Conservation (phyloP, 108 stramenopile species). For the Nitzschia putrida region DNA sequence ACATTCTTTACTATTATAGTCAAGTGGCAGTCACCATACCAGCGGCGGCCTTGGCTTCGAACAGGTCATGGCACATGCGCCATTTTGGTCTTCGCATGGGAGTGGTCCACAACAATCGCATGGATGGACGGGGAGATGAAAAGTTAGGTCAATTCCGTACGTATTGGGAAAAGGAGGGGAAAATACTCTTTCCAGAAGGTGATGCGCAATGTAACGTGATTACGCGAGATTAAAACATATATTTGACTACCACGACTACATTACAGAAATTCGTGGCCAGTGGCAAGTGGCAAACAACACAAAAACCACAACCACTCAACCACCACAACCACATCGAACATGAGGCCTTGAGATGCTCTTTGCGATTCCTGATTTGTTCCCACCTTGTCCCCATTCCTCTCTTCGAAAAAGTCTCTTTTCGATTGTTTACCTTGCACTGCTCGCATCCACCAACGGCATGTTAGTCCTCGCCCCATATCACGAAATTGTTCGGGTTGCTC, state of each 20-base stretch:
- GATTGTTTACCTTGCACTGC: no score
- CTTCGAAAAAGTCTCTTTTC: no score
- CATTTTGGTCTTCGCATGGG: slow-evolving; percentile 22
- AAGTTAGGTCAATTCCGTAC: slow-evolving; percentile 14
- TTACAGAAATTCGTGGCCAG: no score
- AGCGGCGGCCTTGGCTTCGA: slow-evolving; percentile 31
- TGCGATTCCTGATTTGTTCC: no score
- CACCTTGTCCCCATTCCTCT: no score
- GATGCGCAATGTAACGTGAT: slow-evolving; percentile 10
- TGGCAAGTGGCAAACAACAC: no score
- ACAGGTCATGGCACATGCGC: slow-evolving; percentile 29
- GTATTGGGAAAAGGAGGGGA: slow-evolving; percentile 20
- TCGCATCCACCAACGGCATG: no score
- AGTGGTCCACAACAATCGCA: slow-evolving; percentile 32
- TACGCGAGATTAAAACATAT: slow-evolving; percentile 3
- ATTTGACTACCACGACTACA: neutral
- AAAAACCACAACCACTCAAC: no score
- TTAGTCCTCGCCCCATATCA: neutral
- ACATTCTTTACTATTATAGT: slow-evolving; percentile 29
- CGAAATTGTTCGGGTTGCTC: slow-evolving; percentile 27
- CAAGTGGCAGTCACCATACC: slow-evolving; percentile 49
- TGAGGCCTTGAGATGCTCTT: no score
- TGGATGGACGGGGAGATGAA: slow-evolving; percentile 36
- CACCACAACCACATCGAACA: no score
- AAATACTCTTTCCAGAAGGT: slow-evolving; percentile 28